Percentiles rank a stretch among this genome's conserved stretches.
Evolutionary conservation across 192 early-diverging fungal genomes (phyloP).

Genomic region (Neocallimastix lanati): DNA sequence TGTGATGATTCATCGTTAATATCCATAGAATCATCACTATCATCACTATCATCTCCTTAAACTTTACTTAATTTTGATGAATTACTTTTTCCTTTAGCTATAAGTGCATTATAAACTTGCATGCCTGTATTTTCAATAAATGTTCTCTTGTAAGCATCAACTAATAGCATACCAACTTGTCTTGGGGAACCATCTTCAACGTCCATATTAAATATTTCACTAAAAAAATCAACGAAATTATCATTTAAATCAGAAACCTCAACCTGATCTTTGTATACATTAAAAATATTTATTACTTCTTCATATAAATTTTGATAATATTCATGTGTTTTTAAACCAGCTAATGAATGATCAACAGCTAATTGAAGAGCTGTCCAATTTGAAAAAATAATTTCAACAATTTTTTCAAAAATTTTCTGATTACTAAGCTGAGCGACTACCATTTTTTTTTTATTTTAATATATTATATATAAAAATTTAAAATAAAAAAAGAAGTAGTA

Average conservation of each 20-base stretch:
- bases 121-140: background rate
- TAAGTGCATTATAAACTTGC: background rate
- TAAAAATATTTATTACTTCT: slow-evolving; percentile 19
- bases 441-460: background rate
- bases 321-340: slow-evolving; percentile 7
- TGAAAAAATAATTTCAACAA: slow-evolving; percentile 12
- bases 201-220: slow-evolving; percentile 9
- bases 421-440: background rate
- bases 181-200: slow-evolving; percentile 7
- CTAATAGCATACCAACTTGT: slow-evolving; percentile 4
- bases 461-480: too few relatives aligned
- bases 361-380: slow-evolving; percentile 32
- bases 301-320: slow-evolving; percentile 7
- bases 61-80: background rate
- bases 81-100: background rate
- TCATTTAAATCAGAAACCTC: slow-evolving; percentile 18
- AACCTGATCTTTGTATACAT: slow-evolving; percentile 10
- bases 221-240: slow-evolving; percentile 23
- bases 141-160: background rate
- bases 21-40: background rate
- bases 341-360: slow-evolving; percentile 19
- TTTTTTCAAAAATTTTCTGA: slow-evolving; percentile 13
- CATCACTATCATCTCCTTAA: background rate
- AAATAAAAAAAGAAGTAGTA: too few relatives aligned
- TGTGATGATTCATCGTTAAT: background rate